Conservation (phyloP, 1,139 yeast species). For the Blastobotrys illinoisensis region DNA sequence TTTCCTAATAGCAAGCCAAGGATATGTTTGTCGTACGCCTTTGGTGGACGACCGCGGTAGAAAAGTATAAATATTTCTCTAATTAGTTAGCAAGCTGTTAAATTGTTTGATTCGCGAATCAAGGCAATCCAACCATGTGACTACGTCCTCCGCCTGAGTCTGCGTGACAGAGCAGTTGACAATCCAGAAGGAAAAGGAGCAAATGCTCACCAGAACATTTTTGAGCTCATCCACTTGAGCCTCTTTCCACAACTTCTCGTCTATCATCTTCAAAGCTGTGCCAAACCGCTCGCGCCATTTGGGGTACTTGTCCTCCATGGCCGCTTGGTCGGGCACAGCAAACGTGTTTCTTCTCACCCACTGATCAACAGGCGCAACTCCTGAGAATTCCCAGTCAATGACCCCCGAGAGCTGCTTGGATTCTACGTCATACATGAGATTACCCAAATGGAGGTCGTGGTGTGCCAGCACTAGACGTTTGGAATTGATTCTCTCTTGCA, state of each 20-base stretch:
- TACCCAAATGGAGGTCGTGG: constrained; percentile 13
- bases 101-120: neutral
- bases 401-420: constrained; percentile 6
- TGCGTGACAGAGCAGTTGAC: constrained; percentile 9
- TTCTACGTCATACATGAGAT: constrained; percentile 8
- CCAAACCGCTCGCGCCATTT: constrained; percentile 4
- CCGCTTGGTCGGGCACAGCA: neutral
- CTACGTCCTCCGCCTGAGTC: constrained; percentile 10
- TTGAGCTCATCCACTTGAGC: constrained; percentile 1
- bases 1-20: no score
- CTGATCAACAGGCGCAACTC: constrained; percentile 7
- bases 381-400: constrained; percentile 13
- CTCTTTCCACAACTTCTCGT: constrained; percentile 3
- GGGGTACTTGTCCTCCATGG: neutral
- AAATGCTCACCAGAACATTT: constrained; percentile 2
- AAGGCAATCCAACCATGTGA: constrained; percentile 1
- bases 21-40: no score
- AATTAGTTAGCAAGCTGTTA: neutral
- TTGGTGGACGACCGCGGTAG: no score
- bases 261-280: constrained; percentile 1
- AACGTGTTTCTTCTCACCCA: constrained; percentile 11
- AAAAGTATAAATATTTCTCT: no score
- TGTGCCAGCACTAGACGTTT: constrained; percentile 11
- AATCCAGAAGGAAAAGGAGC: constrained; percentile 12
- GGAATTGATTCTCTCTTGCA: neutral